These are phyloP conservation scores for Martiniozyma asiatica DNA, from an alignment of 1,139 yeast genomes.

Conservation along the genomic window DNA sequence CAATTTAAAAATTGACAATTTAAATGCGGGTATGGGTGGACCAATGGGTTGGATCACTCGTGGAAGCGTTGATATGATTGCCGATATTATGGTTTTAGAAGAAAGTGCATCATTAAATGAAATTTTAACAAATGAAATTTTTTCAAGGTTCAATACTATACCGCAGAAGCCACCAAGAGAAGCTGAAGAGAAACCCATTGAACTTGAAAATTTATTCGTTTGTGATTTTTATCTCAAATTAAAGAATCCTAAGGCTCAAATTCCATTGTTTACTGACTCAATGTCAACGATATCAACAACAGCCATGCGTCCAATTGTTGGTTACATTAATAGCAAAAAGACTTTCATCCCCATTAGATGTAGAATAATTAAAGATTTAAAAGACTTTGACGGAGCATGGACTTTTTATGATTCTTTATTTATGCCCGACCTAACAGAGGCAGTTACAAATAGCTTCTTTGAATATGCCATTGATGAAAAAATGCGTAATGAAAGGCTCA, in stretches of 20 bases:
- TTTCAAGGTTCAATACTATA: constrained; percentile 16
- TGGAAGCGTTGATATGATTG: constrained; percentile 87
- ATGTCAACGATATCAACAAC: constrained; percentile 85
- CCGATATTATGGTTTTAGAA: constrained; percentile 74
- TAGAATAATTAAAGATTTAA: constrained; percentile 64
- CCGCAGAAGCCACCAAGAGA: constrained; percentile 5
- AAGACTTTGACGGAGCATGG: constrained; percentile 93
- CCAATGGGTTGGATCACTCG: constrained; percentile 95
- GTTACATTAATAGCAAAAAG: constrained; percentile 80
- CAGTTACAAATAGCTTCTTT: constrained; percentile 84
- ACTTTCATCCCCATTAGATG: constrained; percentile 85
- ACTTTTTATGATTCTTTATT: constrained; percentile 82
- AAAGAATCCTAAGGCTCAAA: constrained; percentile 76
- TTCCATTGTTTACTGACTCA: constrained; percentile 78
- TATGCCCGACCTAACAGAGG: constrained; percentile 85
- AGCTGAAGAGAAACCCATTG: constrained; percentile 19
- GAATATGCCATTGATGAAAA: constrained; percentile 83
- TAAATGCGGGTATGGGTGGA: constrained; percentile 81
- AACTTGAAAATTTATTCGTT: constrained; percentile 31
- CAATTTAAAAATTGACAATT: constrained; percentile 73
- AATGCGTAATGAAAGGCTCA: constrained; percentile 56
- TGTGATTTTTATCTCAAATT: constrained; percentile 69
- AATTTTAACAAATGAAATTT: constrained; percentile 31
- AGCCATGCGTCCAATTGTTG: constrained; percentile 85
- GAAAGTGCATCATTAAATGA: constrained; percentile 31